Evolutionary conservation across 208 protist genomes (phyloP).

Genomic region (Histomonas meleagridis): DNA sequence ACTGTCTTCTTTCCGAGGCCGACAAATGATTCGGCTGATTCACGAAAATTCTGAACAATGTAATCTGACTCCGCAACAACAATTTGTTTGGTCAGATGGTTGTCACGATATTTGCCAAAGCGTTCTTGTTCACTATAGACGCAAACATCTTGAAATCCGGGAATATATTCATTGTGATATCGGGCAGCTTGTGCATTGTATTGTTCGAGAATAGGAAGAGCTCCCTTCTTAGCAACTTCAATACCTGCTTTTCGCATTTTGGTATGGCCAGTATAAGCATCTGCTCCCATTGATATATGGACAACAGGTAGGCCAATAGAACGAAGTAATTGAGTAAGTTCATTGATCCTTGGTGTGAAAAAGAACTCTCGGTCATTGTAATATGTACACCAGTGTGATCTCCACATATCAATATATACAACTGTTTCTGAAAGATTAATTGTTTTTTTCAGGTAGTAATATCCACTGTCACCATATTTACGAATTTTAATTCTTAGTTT

Average conservation of each 20-base stretch:
- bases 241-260: neutral
- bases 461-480: too few species aligned
- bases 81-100: neutral
- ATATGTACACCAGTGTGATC: slow-evolving; percentile 30
- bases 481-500: too few species aligned
- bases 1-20: neutral
- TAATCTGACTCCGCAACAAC: neutral
- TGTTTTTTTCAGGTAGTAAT: neutral
- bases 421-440: neutral
- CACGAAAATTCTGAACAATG: neutral
- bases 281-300: neutral
- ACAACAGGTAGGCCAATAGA: neutral
- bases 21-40: neutral
- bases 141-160: neutral
- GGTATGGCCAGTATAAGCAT: neutral
- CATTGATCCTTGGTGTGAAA: slow-evolving; percentile 22
- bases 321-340: neutral
- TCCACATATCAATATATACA: slow-evolving; percentile 19
- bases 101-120: neutral
- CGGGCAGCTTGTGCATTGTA: neutral
- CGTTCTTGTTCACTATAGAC: neutral
- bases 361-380: slow-evolving; percentile 29
- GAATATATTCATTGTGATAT: neutral
- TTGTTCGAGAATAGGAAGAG: neutral
- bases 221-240: neutral